Percentiles rank a stretch among this genome's conserved stretches.
These are phyloP conservation scores for Alternaria postmessia DNA, from an alignment of 2,329 filamentous ascomycete species.

Conservation along the genomic window DNA sequence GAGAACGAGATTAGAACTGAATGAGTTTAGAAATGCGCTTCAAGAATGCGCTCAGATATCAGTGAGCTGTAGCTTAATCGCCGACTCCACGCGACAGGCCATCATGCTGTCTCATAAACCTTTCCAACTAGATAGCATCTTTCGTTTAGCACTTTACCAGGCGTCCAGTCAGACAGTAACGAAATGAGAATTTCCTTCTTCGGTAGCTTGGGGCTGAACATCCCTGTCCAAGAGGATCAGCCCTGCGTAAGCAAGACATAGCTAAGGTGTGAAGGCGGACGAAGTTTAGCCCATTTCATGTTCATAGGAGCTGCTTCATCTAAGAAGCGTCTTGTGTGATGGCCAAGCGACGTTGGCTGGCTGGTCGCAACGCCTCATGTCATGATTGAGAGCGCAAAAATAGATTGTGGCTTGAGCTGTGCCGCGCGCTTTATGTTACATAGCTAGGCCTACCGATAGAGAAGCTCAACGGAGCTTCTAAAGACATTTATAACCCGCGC, in stretches of 20 bases:
- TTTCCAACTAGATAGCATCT: background rate
- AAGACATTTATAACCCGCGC: background rate
- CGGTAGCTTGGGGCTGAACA: background rate
- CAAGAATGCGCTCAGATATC: background rate
- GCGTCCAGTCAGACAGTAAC: background rate
- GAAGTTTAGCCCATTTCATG: background rate
- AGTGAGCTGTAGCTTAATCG: background rate
- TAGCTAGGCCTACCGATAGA: background rate
- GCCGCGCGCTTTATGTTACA: background rate
- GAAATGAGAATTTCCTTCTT: background rate
- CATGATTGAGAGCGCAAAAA: background rate
- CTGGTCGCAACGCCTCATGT: background rate
- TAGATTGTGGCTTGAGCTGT: constrained; percentile 13
- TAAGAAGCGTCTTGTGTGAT: background rate
- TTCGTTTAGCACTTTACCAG: background rate
- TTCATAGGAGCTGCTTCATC: background rate
- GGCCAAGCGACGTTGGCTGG: background rate
- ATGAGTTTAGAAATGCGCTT: background rate
- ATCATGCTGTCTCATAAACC: background rate
- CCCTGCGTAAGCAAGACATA: background rate
- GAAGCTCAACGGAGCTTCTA: background rate
- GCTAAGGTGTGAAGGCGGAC: background rate
- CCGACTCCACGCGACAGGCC: background rate
- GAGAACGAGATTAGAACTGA: background rate
- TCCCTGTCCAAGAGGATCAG: background rate